phyloP scores from a whole-genome alignment of 208 protist species.

The Balamuthia mandrillaris region DNA sequence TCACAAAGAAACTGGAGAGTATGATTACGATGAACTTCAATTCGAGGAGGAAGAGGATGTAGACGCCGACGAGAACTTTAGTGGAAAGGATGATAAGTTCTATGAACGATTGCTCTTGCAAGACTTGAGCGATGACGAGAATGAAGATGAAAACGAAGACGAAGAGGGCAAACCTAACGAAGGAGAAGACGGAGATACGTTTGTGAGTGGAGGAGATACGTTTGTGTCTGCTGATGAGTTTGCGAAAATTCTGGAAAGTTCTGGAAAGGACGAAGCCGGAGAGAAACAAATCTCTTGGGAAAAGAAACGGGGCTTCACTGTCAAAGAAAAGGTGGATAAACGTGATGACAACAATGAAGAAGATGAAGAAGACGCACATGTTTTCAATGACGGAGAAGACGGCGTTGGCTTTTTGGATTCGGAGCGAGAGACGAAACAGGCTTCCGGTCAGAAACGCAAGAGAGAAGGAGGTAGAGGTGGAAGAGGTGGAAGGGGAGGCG shows the following conservation, averaged over 20 bases:
- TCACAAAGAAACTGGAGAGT: constrained; percentile 19
- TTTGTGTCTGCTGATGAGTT: constrained; percentile 33
- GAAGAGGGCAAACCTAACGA: not conserved
- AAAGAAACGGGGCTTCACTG: no score
- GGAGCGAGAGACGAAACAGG: not conserved
- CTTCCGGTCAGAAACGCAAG: not conserved
- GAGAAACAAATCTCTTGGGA: constrained; percentile 25
- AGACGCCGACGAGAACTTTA: constrained; percentile 23
- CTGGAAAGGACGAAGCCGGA: not conserved
- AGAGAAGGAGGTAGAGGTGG: not conserved
- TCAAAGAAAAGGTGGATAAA: no score
- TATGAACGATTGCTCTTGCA: constrained; percentile 34
- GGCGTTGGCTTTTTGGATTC: not conserved
- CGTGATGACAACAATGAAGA: no score
- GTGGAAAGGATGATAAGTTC: no score
- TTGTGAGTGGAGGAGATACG: not conserved
- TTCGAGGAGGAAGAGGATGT: constrained; percentile 26
- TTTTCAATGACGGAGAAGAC: constrained; percentile 6
- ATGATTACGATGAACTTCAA: constrained; percentile 17
- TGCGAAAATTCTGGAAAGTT: not conserved
- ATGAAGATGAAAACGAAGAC: not conserved
- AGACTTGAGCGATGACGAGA: not conserved
- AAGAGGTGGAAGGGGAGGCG: no score
- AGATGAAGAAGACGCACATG: no score
- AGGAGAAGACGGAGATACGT: not conserved